Evolutionary conservation across 768 basidiomycete genomes (phyloP).

Genomic region (Rhizopogon vesiculosus): DNA sequence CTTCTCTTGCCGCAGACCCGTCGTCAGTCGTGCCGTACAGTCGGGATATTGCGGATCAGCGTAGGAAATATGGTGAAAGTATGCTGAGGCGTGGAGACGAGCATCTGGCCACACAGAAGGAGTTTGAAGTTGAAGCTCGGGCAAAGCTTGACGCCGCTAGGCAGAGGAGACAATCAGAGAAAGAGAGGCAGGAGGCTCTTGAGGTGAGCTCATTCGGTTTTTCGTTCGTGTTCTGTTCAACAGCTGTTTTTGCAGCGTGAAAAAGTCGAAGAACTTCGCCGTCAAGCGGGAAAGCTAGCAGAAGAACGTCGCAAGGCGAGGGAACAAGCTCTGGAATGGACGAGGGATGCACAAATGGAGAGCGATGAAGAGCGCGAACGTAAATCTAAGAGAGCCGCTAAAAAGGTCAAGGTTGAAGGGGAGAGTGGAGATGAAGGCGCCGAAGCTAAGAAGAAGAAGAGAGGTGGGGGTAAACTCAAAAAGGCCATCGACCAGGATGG

Average conservation of each 20-base stretch:
- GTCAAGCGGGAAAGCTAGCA: constrained; percentile 73
- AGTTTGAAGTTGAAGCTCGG: constrained; percentile 65
- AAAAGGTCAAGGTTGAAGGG: constrained; percentile 46
- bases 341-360: constrained; percentile 55
- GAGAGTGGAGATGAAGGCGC: constrained; percentile 49
- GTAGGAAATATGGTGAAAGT: constrained; percentile 84
- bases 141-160: constrained; percentile 76
- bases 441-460: constrained; percentile 76
- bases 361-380: constrained; percentile 80
- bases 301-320: constrained; percentile 71
- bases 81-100: constrained; percentile 81
- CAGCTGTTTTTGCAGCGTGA: constrained; percentile 37
- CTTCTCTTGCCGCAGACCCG: constrained; percentile 71
- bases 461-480: constrained; percentile 63
- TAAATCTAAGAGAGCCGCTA: constrained; percentile 50
- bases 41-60: constrained; percentile 82
- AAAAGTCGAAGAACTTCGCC: constrained; percentile 58
- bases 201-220: constrained; percentile 47
- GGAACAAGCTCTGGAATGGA: constrained; percentile 80
- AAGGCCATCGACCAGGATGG: constrained; percentile 46
- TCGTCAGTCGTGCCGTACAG: constrained; percentile 74
- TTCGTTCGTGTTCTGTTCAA: neutral
- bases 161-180: constrained; percentile 76
- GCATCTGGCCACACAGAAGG: constrained; percentile 67
- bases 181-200: constrained; percentile 52